Conservation (phyloP, 2,329 filamentous ascomycete species). For the Metarhizium sp. region DNA sequence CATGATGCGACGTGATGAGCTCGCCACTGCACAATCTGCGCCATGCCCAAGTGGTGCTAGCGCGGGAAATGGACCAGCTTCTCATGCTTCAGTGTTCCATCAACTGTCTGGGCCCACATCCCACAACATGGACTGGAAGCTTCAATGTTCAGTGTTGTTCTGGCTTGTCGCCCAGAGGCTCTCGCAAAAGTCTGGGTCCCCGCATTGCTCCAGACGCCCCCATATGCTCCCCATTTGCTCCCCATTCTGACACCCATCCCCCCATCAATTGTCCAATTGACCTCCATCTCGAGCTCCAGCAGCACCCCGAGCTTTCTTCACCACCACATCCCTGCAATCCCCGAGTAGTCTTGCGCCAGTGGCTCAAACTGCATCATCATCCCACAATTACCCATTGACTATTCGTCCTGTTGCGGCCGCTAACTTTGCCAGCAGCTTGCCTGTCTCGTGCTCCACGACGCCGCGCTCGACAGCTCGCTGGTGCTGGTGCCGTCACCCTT, state of each 20-base stretch:
- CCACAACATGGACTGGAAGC: neutral
- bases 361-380: slow-evolving; percentile 7
- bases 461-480: slow-evolving; percentile 29
- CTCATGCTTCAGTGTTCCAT: no score
- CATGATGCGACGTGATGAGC: neutral
- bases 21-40: no score
- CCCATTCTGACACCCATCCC: neutral
- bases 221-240: neutral
- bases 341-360: neutral
- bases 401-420: neutral
- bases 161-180: neutral
- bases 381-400: neutral
- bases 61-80: slow-evolving; percentile 1
- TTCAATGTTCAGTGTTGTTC: neutral
- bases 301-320: slow-evolving; percentile 1
- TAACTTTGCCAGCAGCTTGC: slow-evolving; percentile 27
- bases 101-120: no score
- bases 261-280: neutral
- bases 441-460: slow-evolving; percentile 42
- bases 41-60: slow-evolving; percentile 3
- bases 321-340: slow-evolving; percentile 4
- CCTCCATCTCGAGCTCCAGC: neutral
- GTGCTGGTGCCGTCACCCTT: slow-evolving; percentile 11
- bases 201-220: slow-evolving; percentile 2
- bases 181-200: slow-evolving; percentile 2